A percentile compares a stretch with the other conserved stretches of the same genome.
Evolutionary conservation across 2,329 filamentous ascomycete genomes (phyloP).

Genomic region (Ophiostoma australiae): DNA sequence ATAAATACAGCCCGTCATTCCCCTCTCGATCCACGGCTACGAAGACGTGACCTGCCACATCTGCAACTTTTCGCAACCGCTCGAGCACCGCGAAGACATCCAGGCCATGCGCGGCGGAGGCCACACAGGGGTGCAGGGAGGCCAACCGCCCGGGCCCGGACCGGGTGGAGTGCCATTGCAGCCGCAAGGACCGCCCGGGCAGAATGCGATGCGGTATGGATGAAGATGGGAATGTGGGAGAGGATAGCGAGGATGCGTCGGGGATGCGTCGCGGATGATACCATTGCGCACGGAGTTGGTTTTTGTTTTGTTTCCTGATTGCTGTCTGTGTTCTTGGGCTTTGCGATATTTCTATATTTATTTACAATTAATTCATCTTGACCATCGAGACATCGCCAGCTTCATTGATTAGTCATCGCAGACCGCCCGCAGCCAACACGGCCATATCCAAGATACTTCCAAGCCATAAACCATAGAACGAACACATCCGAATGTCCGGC

Average conservation of each 20-base stretch:
- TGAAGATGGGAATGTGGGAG: conserved; percentile 17
- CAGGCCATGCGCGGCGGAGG: conserved; percentile 43
- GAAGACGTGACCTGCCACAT: conserved; percentile 68
- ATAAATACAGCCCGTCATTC: conserved; percentile 57
- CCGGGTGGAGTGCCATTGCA: conserved; percentile 34
- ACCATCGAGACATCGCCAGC: not conserved
- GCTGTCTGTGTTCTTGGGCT: too few relatives aligned
- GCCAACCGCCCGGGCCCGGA: conserved; percentile 30
- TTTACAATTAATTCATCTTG: not conserved
- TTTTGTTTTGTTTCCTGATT: not conserved
- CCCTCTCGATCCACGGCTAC: conserved; percentile 62
- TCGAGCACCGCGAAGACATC: conserved; percentile 54
- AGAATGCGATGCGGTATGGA: conserved; percentile 32
- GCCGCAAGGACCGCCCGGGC: conserved; percentile 30
- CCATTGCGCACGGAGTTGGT: not conserved
- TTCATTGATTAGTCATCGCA: not conserved
- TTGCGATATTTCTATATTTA: not conserved
- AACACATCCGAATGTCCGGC: not conserved
- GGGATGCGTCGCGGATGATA: not conserved
- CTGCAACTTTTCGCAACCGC: conserved; percentile 69
- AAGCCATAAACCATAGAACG: not conserved
- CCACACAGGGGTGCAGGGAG: conserved; percentile 20
- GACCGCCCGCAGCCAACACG: too few relatives aligned
- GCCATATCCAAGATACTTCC: not conserved
- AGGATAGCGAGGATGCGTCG: too few relatives aligned